Evolutionary conservation across 177 flowering plant species (phyloP).

Genomic region (Vitis hybrid): DNA sequence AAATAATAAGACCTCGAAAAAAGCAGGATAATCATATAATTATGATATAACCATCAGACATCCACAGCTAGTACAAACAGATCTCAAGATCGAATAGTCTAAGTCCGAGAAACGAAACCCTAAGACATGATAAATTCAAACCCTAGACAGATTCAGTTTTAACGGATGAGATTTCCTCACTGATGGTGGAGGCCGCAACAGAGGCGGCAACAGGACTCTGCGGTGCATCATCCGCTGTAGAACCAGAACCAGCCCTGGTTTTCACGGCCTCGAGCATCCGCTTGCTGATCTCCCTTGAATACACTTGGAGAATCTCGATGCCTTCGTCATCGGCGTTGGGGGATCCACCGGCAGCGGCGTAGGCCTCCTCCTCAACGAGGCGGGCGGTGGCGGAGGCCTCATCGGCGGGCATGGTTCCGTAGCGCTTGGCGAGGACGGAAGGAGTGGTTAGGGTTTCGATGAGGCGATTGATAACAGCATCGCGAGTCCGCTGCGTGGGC

Average conservation of each 20-base stretch:
- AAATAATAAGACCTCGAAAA: neutral
- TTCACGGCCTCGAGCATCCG: constrained; percentile 78
- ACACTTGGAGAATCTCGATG: constrained; percentile 80
- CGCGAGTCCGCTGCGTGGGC: constrained; percentile 76
- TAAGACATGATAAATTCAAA: constrained; percentile 16
- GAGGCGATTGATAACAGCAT: constrained; percentile 74
- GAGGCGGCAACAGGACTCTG: neutral
- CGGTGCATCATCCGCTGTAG: constrained; percentile 12
- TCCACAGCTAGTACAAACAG: constrained; percentile 8
- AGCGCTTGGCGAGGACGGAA: constrained; percentile 83
- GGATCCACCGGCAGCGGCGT: constrained; percentile 34
- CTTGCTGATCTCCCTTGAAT: constrained; percentile 91
- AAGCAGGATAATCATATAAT: neutral
- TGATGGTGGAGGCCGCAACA: constrained; percentile 15
- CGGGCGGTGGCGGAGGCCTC: constrained; percentile 65
- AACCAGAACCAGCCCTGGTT: constrained; percentile 34
- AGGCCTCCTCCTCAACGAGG: constrained; percentile 80
- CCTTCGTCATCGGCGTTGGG: constrained; percentile 48
- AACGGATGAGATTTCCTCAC: constrained; percentile 36
- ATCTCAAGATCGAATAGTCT: neutral
- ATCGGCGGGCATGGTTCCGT: constrained; percentile 58
- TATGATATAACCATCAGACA: neutral
- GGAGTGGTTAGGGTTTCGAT: constrained; percentile 71
- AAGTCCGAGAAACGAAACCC: constrained; percentile 11
- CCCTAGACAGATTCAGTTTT: constrained; percentile 30